phyloP scores from a whole-genome alignment of 2,329 filamentous ascomycete genomes.

The Iodosphaeria phyllophila region DNA sequence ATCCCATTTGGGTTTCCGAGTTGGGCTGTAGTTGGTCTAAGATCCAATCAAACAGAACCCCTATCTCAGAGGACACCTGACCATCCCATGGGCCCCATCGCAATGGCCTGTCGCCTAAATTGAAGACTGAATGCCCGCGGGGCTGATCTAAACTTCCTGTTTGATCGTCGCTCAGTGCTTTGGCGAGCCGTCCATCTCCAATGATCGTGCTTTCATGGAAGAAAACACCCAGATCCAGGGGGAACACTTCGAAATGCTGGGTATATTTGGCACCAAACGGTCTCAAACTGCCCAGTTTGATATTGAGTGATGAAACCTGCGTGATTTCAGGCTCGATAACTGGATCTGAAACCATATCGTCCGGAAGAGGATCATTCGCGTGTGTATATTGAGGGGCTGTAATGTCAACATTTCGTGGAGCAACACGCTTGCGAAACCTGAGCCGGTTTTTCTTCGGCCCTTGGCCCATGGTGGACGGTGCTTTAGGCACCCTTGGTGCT shows the following conservation, averaged over 20 bases:
- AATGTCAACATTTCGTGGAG: slow-evolving; percentile 26
- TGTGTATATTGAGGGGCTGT: slow-evolving; percentile 32
- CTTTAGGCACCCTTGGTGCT: slow-evolving; percentile 1
- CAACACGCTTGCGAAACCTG: slow-evolving; percentile 21
- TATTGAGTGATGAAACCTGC: slow-evolving; percentile 2
- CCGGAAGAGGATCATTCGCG: slow-evolving; percentile 31
- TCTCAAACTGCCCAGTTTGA: slow-evolving; percentile 33
- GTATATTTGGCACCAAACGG: slow-evolving; percentile 43
- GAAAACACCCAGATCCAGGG: slow-evolving; percentile 32
- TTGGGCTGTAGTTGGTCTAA: slow-evolving; percentile 22
- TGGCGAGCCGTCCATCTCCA: slow-evolving; percentile 30
- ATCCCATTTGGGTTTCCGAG: slow-evolving; percentile 5
- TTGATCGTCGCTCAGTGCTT: slow-evolving; percentile 15
- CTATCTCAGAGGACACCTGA: slow-evolving; percentile 39
- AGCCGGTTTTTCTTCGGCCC: slow-evolving; percentile 2
- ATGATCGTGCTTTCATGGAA: slow-evolving; percentile 42
- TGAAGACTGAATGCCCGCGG: slow-evolving; percentile 20
- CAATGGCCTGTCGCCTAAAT: slow-evolving; percentile 27
- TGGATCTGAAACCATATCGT: slow-evolving; percentile 4
- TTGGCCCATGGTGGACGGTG: not conserved
- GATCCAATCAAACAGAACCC: slow-evolving; percentile 40
- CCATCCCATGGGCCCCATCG: slow-evolving; percentile 39
- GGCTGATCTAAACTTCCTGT: slow-evolving; percentile 10
- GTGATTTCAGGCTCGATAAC: slow-evolving; percentile 3
- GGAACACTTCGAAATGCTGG: slow-evolving; percentile 42